Evolutionary conservation across 2,329 filamentous ascomycete genomes (phyloP), one percentile per base, ranked within the genome.

Genomic region (Arthrocladium fulminans): DNA sequence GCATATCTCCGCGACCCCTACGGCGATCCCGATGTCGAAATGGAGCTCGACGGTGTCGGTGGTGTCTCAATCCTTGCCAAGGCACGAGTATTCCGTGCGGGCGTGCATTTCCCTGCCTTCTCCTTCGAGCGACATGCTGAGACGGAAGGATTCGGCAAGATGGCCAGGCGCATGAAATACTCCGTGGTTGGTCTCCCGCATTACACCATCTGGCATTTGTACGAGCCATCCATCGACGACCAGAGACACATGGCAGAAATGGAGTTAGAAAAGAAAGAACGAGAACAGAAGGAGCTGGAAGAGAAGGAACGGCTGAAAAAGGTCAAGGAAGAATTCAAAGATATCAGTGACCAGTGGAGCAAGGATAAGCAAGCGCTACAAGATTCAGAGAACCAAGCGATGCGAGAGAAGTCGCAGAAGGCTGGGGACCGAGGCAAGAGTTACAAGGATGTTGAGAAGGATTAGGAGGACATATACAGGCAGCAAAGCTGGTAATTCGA

Each of bases 191-290:
- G 92, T 25, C 75, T 98, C 40, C 92, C 92, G 5, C 92, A 98
- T 65, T 98, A 98, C 67, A 95, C 88, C 1, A 96, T 98, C 56
- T 98, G 92, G 92, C 92, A 98, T 81, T 75, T 98, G 61, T 98
- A 98, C 72, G 92, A 98, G 67, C 92, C 92, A n/a, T 95, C 88
- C 60, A 86, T 96, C 13, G 92, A 98, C 61, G 92, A 98, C 61
- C 86, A 97, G 54, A 83, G 86, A 51, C 92, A 97, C 62, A 98
- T 98, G 92, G 90, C 89, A 72, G 88, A 96, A 68, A 96, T 97
- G 90, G 90, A 97, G 63, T 75, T 82, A 55, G 89, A 97, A 64
- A 81, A 84, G 48, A 76, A 86, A 54, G 81, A 80, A 22, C 84
- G 82, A 41, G 90, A 96, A 65, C 77, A 80, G 24, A 88, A 92